These are phyloP conservation scores for Cercospora canescens DNA, from an alignment of 2,329 filamentous ascomycete species.

Conservation along the genomic window DNA sequence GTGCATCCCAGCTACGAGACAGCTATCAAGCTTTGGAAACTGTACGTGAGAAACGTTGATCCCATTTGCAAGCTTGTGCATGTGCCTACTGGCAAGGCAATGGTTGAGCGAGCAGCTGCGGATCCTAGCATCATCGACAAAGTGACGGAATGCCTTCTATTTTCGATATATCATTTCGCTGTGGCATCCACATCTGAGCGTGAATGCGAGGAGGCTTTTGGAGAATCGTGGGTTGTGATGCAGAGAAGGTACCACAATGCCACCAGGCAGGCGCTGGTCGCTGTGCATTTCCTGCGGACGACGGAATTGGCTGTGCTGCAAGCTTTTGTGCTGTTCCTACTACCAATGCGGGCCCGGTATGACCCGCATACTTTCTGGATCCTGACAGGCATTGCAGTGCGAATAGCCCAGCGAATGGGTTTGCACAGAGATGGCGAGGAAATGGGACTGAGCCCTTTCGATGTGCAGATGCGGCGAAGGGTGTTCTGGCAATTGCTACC, in stretches of 20 bases:
- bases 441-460: slow-evolving; percentile 55
- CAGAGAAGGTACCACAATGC: slow-evolving; percentile 41
- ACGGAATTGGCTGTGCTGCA: slow-evolving; percentile 67
- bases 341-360: slow-evolving; percentile 39
- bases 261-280: slow-evolving; percentile 64
- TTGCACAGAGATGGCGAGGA: slow-evolving; percentile 59
- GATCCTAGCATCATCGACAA: slow-evolving; percentile 57
- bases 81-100: slow-evolving; percentile 54
- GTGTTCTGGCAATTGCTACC: slow-evolving; percentile 65
- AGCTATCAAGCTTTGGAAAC: slow-evolving; percentile 55
- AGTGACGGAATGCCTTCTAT: slow-evolving; percentile 59
- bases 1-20: slow-evolving; percentile 57
- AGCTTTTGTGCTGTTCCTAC: slow-evolving; percentile 65
- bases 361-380: slow-evolving; percentile 62
- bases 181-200: slow-evolving; percentile 51
- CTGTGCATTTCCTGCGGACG: slow-evolving; percentile 66
- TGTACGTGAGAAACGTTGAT: slow-evolving; percentile 70
- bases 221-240: slow-evolving; percentile 46
- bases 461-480: slow-evolving; percentile 60
- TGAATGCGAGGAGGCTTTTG: slow-evolving; percentile 50
- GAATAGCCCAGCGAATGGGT: slow-evolving; percentile 61
- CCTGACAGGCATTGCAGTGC: slow-evolving; percentile 61
- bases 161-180: slow-evolving; percentile 61
- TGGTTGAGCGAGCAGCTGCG: slow-evolving; percentile 48
- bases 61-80: slow-evolving; percentile 71